Base-by-base conservation (phyloP, 495 filamentous ascomycete species). In the Coniosporium apollinis region DNA sequence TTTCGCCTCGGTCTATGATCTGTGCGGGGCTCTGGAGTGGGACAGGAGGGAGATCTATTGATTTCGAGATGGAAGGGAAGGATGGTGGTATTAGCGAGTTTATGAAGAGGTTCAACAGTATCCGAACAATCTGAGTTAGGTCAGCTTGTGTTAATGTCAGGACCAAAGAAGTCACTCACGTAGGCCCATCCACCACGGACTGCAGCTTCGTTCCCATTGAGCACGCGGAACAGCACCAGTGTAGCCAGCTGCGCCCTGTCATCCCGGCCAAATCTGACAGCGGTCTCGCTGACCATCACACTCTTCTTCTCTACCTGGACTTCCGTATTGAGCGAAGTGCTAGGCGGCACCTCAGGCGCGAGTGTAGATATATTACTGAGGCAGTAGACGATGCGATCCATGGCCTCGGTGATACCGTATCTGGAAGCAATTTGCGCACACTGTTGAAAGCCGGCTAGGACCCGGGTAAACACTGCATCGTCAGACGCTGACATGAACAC, bases 401-500 rank as follows among this genome's bases (percentile, higher is more conserved):
- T 64, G 20, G 80, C 81, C 36, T 94, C 86, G 1, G 72, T 81
- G 40, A 93, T 61, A 5, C 69, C 69, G 57, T 94, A 85, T 46
- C 74, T 81, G 14, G 83, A 79, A 16, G 89, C 84, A 44, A 99
- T 93, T 41, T 82, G 76, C 19, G 89, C 85, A 50, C 89, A 94
- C 51, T 99, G 87, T 49, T 92, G 81, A 51, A 96, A 96, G 2
- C 91, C 89, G 30, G 81, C 78, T 30, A 94, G 81, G 15, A 99
- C 79, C 28, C 89, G 72, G 13, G 79, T 82, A 50, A 92, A 99
- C 9, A 99, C 89, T 8, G 87, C 84, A 57, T 99, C 91, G 46
- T 99, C 89, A 2, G 86, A 92, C 22, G 89, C 89, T 30, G 89
- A 96, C 78, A 96, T 86, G 58, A 99, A 99, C 11, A 96, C 89